Conservation (phyloP, 2,329 filamentous ascomycete species). For the Epicoccum nigrum region DNA sequence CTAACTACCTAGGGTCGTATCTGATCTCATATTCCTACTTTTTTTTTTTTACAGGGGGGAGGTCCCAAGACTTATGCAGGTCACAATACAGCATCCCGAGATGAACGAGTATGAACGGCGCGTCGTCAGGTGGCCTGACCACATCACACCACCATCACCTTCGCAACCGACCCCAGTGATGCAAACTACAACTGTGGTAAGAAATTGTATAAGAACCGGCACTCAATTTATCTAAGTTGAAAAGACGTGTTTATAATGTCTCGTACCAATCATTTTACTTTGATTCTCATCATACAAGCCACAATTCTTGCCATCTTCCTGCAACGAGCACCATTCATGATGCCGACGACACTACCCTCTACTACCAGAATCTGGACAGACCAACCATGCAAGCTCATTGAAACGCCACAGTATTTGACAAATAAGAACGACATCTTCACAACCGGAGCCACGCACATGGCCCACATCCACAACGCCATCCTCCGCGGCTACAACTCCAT, state of each 20-base stretch:
- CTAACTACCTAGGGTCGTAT: no score
- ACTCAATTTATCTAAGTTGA: no score
- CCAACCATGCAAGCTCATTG: slow-evolving; percentile 33
- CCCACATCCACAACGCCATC: slow-evolving; percentile 50
- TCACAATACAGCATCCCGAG: no score
- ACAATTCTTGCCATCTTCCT: slow-evolving; percentile 17
- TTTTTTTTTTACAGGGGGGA: no score
- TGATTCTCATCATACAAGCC: slow-evolving; percentile 13
- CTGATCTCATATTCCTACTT: no score
- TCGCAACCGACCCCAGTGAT: neutral
- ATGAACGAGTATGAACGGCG: no score
- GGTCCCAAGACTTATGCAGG: no score
- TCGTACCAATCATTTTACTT: slow-evolving; percentile 10
- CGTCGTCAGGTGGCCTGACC: slow-evolving; percentile 11
- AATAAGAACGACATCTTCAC: slow-evolving; percentile 45
- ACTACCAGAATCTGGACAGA: slow-evolving; percentile 39
- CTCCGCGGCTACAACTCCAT: slow-evolving; percentile 51
- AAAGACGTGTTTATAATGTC: neutral
- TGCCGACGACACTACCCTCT: slow-evolving; percentile 5
- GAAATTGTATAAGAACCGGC: neutral
- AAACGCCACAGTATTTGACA: slow-evolving; percentile 39
- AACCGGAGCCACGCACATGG: slow-evolving; percentile 45
- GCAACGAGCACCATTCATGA: slow-evolving; percentile 15
- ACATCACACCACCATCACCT: slow-evolving; percentile 15
- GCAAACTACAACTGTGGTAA: neutral